These are phyloP conservation scores for Catharanthus roseus DNA, from an alignment of 257 asterid species.

Conservation along the genomic window DNA sequence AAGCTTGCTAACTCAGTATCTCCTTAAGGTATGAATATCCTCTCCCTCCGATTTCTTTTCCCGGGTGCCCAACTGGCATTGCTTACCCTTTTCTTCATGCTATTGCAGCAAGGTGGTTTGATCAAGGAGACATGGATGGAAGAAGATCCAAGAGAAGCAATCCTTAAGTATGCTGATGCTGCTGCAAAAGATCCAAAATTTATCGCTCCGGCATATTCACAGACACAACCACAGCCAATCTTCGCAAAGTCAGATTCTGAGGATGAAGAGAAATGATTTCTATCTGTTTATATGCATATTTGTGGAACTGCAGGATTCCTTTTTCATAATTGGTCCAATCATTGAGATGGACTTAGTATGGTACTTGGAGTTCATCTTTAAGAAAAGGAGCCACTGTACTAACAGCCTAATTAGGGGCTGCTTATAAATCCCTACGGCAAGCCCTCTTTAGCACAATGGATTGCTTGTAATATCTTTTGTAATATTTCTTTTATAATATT, in stretches of 20 bases:
- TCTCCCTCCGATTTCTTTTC: background rate
- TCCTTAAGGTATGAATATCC: constrained; percentile 59
- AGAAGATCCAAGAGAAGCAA: constrained; percentile 98
- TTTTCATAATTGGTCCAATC: background rate
- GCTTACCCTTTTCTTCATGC: background rate
- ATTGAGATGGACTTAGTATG: background rate
- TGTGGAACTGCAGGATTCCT: background rate
- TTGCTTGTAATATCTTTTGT: too few species aligned
- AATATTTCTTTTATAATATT: too few species aligned
- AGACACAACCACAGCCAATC: constrained; percentile 79
- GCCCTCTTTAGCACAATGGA: too few species aligned
- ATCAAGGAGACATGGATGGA: constrained; percentile 95
- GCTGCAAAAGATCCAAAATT: constrained; percentile 88
- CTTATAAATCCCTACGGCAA: too few species aligned
- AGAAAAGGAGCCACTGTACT: too few species aligned
- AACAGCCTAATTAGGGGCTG: too few species aligned
- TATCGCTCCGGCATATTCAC: constrained; percentile 86
- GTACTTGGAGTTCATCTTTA: too few species aligned
- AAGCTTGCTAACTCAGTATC: constrained; percentile 90
- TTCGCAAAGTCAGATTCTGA: constrained; percentile 80
- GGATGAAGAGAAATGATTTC: constrained; percentile 62
- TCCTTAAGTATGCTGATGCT: constrained; percentile 77
- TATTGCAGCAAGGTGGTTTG: constrained; percentile 92
- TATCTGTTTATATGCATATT: background rate
- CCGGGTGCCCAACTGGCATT: background rate